A percentile compares a stretch with the other conserved stretches of the same genome.
These are phyloP conservation scores for Penicillium hesseltinei DNA, from an alignment of 2,329 filamentous ascomycete species.

Conservation along the genomic window DNA sequence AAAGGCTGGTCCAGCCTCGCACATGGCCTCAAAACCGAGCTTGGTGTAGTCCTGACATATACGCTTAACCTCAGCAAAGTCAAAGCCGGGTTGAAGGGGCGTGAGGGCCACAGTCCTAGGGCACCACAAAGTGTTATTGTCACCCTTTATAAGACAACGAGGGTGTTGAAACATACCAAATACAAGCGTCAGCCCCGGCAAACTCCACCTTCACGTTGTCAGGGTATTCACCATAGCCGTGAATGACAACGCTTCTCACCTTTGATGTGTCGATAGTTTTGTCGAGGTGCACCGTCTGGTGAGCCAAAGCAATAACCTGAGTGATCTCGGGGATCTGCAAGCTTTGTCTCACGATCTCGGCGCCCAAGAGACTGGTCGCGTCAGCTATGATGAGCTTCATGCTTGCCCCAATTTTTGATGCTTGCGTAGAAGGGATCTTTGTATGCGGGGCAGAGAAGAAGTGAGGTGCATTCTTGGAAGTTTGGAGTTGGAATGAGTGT, in stretches of 20 bases:
- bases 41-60: slow-evolving; percentile 45
- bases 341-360: slow-evolving; percentile 37
- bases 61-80: slow-evolving; percentile 40
- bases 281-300: slow-evolving; percentile 5
- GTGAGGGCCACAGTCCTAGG: slow-evolving; percentile 10
- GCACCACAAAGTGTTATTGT: neutral
- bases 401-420: neutral
- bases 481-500: neutral
- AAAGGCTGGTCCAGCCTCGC: slow-evolving; percentile 21
- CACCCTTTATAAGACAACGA: too few relatives aligned
- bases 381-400: slow-evolving; percentile 42
- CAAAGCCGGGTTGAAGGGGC: slow-evolving; percentile 34
- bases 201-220: slow-evolving; percentile 33
- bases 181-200: slow-evolving; percentile 35
- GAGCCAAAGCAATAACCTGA: slow-evolving; percentile 12
- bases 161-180: slow-evolving; percentile 31
- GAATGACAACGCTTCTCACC: slow-evolving; percentile 32
- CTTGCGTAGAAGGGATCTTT: neutral
- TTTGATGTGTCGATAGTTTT: slow-evolving; percentile 18
- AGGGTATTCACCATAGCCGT: slow-evolving; percentile 35
- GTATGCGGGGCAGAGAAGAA: neutral
- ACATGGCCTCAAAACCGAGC: slow-evolving; percentile 38
- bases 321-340: slow-evolving; percentile 20
- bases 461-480: neutral
- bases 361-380: slow-evolving; percentile 36